These are phyloP conservation scores for Torulaspora gathmanii DNA, from an alignment of 805 yeast genomes.

Conservation along the genomic window DNA sequence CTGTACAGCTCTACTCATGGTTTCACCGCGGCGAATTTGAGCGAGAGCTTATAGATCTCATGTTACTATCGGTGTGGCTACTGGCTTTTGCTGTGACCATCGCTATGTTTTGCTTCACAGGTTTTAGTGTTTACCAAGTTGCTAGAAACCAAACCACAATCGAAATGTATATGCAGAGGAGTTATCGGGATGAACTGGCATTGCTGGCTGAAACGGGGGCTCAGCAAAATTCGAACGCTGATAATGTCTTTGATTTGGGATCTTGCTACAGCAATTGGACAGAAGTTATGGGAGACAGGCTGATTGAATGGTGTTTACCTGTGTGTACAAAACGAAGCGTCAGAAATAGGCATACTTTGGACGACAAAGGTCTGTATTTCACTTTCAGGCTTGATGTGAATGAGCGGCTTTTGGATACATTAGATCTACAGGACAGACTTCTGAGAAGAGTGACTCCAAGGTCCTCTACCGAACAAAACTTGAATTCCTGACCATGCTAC, in stretches of 20 bases:
- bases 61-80: conserved; percentile 56
- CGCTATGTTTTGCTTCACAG: conserved; percentile 53
- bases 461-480: conserved; percentile 23
- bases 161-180: conserved; percentile 58
- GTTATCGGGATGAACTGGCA: conserved; percentile 42
- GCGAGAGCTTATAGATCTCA: conserved; percentile 47
- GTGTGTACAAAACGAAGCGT: conserved; percentile 25
- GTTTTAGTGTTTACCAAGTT: conserved; percentile 56
- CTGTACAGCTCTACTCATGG: conserved; percentile 45
- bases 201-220: conserved; percentile 33
- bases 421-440: conserved; percentile 30
- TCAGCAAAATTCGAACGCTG: conserved; percentile 42
- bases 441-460: conserved; percentile 31
- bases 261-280: conserved; percentile 50
- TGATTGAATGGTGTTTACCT: conserved; percentile 73
- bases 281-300: conserved; percentile 64
- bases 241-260: conserved; percentile 79
- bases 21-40: conserved; percentile 41
- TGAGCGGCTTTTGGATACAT: conserved; percentile 38
- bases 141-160: conserved; percentile 71
- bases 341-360: conserved; percentile 30
- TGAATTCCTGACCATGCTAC: background rate
- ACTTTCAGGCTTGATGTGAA: conserved; percentile 36
- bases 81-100: conserved; percentile 49
- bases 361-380: conserved; percentile 49